phyloP scores from a whole-genome alignment of 352 stramenopile genomes.

The Pythium guiyangense region DNA sequence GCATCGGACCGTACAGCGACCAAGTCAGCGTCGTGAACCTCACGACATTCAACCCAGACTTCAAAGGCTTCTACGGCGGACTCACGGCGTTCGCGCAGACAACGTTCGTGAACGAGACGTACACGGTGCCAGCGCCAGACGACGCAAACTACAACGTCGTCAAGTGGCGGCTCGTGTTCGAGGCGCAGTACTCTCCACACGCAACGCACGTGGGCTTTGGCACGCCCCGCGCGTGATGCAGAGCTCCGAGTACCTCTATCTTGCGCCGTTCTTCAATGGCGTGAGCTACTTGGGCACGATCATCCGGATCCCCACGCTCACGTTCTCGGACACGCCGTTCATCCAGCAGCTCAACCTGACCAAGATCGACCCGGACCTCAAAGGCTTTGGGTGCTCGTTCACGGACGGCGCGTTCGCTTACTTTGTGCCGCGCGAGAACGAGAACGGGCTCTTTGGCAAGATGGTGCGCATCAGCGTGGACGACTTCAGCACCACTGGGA shows the following conservation, averaged over 20 bases:
- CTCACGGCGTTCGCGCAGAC: constrained; percentile 57
- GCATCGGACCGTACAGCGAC: constrained; percentile 56
- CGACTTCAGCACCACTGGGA: constrained; percentile 31
- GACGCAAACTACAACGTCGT: constrained; percentile 41
- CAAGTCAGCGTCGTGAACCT: constrained; percentile 65
- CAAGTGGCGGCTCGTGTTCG: constrained; percentile 43
- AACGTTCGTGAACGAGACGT: constrained; percentile 62
- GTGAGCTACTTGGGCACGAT: constrained; percentile 40
- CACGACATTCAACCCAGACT: constrained; percentile 27
- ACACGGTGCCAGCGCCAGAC: constrained; percentile 35
- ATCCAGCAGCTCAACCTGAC: constrained; percentile 57
- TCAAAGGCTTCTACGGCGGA: constrained; percentile 52
- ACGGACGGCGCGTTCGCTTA: constrained; percentile 56
- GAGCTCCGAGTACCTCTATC: constrained; percentile 64
- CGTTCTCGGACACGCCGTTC: constrained; percentile 42
- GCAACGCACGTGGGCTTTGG: constrained; percentile 33
- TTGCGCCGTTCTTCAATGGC: constrained; percentile 67
- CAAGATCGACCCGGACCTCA: constrained; percentile 30
- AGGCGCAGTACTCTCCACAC: constrained; percentile 40
- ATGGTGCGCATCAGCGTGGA: constrained; percentile 51
- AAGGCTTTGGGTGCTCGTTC: constrained; percentile 56
- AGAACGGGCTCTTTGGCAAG: constrained; percentile 51
- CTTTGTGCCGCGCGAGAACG: constrained; percentile 60
- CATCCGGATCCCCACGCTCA: constrained; percentile 30
- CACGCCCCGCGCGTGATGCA: constrained; percentile 25